Conservation (phyloP, 2,329 filamentous ascomycete genomes). For the Colletotrichum sp. region DNA sequence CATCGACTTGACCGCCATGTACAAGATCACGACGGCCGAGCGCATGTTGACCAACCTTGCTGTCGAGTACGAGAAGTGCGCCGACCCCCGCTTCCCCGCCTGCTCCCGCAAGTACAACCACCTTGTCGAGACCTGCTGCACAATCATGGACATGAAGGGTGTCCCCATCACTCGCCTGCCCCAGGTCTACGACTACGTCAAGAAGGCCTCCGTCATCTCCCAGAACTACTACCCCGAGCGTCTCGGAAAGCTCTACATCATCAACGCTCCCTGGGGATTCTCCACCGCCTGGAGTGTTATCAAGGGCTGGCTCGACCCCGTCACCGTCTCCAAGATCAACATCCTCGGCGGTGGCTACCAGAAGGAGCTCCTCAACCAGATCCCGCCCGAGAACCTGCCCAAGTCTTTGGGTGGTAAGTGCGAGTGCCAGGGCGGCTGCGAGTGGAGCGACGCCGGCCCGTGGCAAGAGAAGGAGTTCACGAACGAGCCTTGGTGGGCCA, state of each 20-base stretch:
- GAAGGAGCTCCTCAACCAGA: constrained; percentile 81
- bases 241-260: constrained; percentile 92
- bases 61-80: constrained; percentile 95
- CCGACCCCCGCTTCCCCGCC: constrained; percentile 90
- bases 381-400: constrained; percentile 89
- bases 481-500: constrained; percentile 68
- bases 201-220: constrained; percentile 83
- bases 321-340: constrained; percentile 96
- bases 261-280: constrained; percentile 98
- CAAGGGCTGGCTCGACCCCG: constrained; percentile 94
- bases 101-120: constrained; percentile 91
- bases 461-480: constrained; percentile 79
- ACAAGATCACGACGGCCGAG: constrained; percentile 89
- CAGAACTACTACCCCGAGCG: constrained; percentile 99
- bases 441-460: constrained; percentile 86
- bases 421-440: constrained; percentile 81
- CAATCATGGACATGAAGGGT: constrained; percentile 97
- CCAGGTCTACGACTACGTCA: constrained; percentile 88
- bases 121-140: constrained; percentile 97
- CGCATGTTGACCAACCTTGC: constrained; percentile 97
- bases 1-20: constrained; percentile 87
- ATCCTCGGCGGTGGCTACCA: constrained; percentile 84
- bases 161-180: constrained; percentile 82
- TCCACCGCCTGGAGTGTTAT: constrained; percentile 82
- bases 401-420: constrained; percentile 85